phyloP scores from a whole-genome alignment of 768 basidiomycete genomes.

The Amanita inopinata region DNA sequence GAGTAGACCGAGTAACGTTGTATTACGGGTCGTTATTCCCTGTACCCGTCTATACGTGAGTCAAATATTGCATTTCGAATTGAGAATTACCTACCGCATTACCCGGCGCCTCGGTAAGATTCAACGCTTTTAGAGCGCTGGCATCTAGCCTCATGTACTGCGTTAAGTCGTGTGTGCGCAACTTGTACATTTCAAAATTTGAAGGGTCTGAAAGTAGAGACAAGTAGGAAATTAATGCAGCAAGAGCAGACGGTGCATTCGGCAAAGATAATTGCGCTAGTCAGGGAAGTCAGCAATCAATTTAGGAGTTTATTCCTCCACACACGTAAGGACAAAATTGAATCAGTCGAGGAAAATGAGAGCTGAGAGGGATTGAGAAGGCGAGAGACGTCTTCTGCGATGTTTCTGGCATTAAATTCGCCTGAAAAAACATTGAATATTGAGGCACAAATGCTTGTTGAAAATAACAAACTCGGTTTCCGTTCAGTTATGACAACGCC shows the following conservation, averaged over 20 bases:
- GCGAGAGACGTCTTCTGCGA: conserved; percentile 71
- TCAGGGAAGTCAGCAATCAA: conserved; percentile 1
- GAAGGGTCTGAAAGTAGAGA: conserved; percentile 66
- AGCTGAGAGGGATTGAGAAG: conserved; percentile 43
- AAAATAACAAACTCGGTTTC: conserved; percentile 56
- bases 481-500: conserved; percentile 85
- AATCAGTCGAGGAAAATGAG: conserved; percentile 35
- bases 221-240: conserved; percentile 78
- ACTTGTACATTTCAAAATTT: conserved; percentile 71
- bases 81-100: conserved; percentile 30
- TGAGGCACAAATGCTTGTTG: neutral
- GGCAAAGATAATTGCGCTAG: conserved; percentile 71
- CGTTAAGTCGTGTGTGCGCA: conserved; percentile 82
- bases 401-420: conserved; percentile 75
- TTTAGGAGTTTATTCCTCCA: neutral
- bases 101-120: conserved; percentile 66
- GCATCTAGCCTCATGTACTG: conserved; percentile 97
- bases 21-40: conserved; percentile 65
- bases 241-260: conserved; percentile 68
- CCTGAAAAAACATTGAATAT: conserved; percentile 35
- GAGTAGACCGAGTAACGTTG: conserved; percentile 79
- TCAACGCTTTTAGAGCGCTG: conserved; percentile 84
- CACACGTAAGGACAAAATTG: conserved; percentile 46
- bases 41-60: conserved; percentile 17
- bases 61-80: neutral